phyloP scores from a whole-genome alignment of 1,284 basidiomycete genomes.

The Cutaneotrichosporon cavernicola region DNA sequence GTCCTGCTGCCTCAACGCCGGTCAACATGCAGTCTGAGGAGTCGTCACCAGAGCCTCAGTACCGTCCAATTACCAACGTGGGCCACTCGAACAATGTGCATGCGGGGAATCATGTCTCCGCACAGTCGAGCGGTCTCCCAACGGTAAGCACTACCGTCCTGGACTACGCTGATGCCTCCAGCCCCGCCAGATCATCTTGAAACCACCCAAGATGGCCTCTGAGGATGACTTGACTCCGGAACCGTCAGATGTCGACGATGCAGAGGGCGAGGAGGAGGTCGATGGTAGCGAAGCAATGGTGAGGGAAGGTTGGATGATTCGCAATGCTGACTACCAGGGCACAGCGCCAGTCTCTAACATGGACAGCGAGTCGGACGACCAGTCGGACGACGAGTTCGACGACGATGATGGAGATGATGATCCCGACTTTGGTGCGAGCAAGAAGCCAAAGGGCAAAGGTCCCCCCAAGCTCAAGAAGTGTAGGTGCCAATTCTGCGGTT shows the following conservation, averaged over 20 bases:
- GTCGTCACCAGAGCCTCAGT: constrained; percentile 16
- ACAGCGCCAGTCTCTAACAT: constrained; percentile 8
- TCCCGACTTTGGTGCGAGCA: constrained; percentile 38
- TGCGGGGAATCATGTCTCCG: constrained; percentile 9
- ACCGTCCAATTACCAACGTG: not conserved
- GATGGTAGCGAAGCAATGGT: constrained; percentile 28
- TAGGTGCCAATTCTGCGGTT: not conserved
- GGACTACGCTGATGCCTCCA: not conserved
- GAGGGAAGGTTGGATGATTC: not conserved
- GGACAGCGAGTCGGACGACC: constrained; percentile 26
- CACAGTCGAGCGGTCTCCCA: not conserved
- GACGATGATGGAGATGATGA: constrained; percentile 40
- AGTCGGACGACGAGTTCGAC: constrained; percentile 32
- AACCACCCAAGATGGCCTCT: constrained; percentile 16
- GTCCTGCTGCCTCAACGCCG: not conserved
- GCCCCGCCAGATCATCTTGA: constrained; percentile 22
- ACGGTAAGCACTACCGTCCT: not conserved
- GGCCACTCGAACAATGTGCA: not conserved
- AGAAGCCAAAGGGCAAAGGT: constrained; percentile 34
- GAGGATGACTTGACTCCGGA: constrained; percentile 28
- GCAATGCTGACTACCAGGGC: not conserved
- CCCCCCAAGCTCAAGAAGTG: constrained; percentile 27
- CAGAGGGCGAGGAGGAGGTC: constrained; percentile 37
- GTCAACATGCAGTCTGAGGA: constrained; percentile 16
- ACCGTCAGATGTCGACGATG: constrained; percentile 33